Evolutionary conservation across 305 asterid genomes (phyloP), one percentile per base, ranked within the genome.

Genomic region (Fraxinus greggii): DNA sequence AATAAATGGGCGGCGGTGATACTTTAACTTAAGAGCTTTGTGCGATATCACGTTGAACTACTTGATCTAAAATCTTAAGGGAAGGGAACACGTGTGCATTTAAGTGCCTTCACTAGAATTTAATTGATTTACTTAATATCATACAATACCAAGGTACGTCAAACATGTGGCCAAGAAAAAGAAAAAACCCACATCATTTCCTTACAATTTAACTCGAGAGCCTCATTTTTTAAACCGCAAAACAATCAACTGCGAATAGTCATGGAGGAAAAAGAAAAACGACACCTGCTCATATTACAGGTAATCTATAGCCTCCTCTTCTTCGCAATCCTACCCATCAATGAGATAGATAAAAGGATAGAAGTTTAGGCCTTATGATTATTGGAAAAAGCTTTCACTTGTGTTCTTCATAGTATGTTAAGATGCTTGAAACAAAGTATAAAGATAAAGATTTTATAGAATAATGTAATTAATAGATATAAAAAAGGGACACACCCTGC

Each of bases 401-500:
- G 19, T 65, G 35, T 65, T 65, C n/a, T 24, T 28, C 15, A 3
- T 21, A 24, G 32, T 12, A 65, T 26, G 73, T 65, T 24, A 65
- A 26, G 35, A 12, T 26, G 73, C 32, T 65, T 28, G 33, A 65
- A 65, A 65, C 33, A 65, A 65, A 65, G 31, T 65, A 65, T 65
- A 26, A 9, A 65, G 19, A 65, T 65, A 26, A 24, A 65, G 73
- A 65, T 65, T 59, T 28, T 65, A 24, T 26, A 65, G 33, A 26
- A 26, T 9, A 65, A 65, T 24, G 28, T 7, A 32, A 70, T n/a
- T n/a, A 70, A 70, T 31, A n/a, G 76, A 32, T 31, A 32, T 32
- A 29, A 74, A 72, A 42, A 82, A 26, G 32, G 74, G 84, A 86
- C 92, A 73, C 32, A 96, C 99, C 99, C 98, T 35, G 99, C 97